Base-by-base conservation (phyloP, 305 asterid genomes). In the Petunia hybrid region DNA sequence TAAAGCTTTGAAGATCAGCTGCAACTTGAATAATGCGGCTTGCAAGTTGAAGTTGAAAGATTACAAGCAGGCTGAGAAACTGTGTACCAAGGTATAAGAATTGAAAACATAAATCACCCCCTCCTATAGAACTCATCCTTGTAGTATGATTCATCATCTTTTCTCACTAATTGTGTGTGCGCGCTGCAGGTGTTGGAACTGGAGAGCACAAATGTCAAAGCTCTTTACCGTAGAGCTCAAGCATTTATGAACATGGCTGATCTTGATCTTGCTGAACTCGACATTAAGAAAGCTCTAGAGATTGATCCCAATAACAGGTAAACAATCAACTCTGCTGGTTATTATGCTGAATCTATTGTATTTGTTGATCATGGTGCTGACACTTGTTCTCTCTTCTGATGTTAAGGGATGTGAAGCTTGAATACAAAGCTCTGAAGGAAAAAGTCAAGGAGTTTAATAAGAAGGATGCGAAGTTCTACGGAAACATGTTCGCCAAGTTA, bases 401-500 rank as follows among this genome's bases (percentile, higher is more conserved):
- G 8, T 38, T 39, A 65, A 95, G 97, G 92, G 99, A 95, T 66
- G 97, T 95, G 87, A 92, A 95, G 86, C 91, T 91, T 0, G 98
- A 87, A 75, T 92, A 94, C 87, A 94, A 92, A 83, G 80, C 87
- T 36, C 85, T 95, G 22, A 94, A 94, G 92, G 96, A 90, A 75
- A 95, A 91, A 87, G 87, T 91, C 62, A 94, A 91, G 89, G 97
- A 95, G 57, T 83, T 80, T 88, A 95, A 95, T 46, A 92, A 90
- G 89, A 92, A 89, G 82, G 99, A 94, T 8, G 98, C 98, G 10
- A 88, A 90, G 79, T 92, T 95, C 55, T 92, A 95, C 0, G 98
- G 98, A 2, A 94, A 92, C 88, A 95, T 95, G 95, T 94, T 95
- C 48, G 92, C 98, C 5, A 91, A 94, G 84, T 61, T 92, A 86